Conservation (phyloP, 306 rosid species). For the Acacia confusa region DNA sequence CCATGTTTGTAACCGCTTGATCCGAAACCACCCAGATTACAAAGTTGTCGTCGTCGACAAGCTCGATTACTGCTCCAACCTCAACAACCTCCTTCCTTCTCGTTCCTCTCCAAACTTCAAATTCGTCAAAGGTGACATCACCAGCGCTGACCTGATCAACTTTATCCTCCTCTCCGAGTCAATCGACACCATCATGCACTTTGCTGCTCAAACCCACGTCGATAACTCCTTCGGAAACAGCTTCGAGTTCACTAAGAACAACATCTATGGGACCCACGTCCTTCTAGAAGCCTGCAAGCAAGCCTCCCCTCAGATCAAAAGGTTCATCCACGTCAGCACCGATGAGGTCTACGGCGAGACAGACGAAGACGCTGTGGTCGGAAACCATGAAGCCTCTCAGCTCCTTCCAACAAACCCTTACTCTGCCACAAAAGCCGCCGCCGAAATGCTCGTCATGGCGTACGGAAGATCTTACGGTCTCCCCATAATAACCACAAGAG, state of each 20-base stretch:
- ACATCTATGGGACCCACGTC: constrained; percentile 65
- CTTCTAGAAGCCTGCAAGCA: constrained; percentile 62
- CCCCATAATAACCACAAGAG: constrained; percentile 61
- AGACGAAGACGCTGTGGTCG: constrained; percentile 57
- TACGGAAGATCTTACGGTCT: constrained; percentile 58
- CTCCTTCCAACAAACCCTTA: constrained; percentile 66
- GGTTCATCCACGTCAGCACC: constrained; percentile 67
- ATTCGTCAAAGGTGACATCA: constrained; percentile 64
- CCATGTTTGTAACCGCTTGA: constrained; percentile 63
- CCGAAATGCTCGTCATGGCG: constrained; percentile 73
- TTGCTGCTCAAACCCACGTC: constrained; percentile 69
- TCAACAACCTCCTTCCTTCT: constrained; percentile 52
- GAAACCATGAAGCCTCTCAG: constrained; percentile 69
- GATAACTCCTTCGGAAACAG: constrained; percentile 66
- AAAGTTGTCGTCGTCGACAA: constrained; percentile 59
- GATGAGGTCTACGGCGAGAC: constrained; percentile 71
- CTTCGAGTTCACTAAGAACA: constrained; percentile 64
- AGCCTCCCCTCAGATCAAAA: constrained; percentile 45
- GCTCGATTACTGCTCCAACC: constrained; percentile 67
- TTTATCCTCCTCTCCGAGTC: constrained; percentile 49
- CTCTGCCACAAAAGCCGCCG: constrained; percentile 68
- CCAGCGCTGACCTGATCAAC: constrained; percentile 59
- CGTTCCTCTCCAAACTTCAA: constrained; percentile 47
- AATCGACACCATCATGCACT: constrained; percentile 70
- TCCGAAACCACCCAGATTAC: constrained; percentile 50